phyloP scores from a whole-genome alignment of 2,329 filamentous ascomycete species.

The Teratosphaeria pseudoeucalypti region DNA sequence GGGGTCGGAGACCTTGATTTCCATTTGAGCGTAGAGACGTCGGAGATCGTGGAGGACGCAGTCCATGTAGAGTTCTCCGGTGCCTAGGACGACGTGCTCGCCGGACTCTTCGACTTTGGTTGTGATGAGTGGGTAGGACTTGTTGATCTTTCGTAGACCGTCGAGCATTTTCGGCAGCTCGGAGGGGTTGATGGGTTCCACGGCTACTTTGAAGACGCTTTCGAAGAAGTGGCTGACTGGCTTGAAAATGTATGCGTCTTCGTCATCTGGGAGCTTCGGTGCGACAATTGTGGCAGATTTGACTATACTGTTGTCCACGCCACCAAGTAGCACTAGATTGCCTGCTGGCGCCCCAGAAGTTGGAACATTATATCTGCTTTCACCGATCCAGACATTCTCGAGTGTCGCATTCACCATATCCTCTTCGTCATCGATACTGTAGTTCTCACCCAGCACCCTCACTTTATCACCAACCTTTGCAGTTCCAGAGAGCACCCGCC shows the following conservation, averaged over 20 bases:
- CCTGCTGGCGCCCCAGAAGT: conserved; percentile 88
- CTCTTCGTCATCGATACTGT: conserved; percentile 94
- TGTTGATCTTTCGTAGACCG: conserved; percentile 91
- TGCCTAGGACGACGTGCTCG: conserved; percentile 89
- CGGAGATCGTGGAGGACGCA: conserved; percentile 93
- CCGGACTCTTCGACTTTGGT: conserved; percentile 98
- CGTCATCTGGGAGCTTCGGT: conserved; percentile 67
- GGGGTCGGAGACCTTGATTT: conserved; percentile 96
- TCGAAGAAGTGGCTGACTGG: conserved; percentile 92
- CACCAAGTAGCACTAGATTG: conserved; percentile 83
- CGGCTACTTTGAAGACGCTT: conserved; percentile 93
- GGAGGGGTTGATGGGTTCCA: conserved; percentile 95
- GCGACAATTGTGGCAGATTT: conserved; percentile 90
- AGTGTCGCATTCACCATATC: conserved; percentile 88
- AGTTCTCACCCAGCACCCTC: conserved; percentile 85
- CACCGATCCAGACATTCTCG: conserved; percentile 76
- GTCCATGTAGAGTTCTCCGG: conserved; percentile 99
- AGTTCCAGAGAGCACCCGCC: conserved; percentile 85
- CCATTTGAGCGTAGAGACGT: conserved; percentile 94
- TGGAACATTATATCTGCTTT: conserved; percentile 86
- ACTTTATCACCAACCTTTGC: conserved; percentile 73
- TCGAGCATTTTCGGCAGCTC: conserved; percentile 98
- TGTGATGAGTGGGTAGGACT: conserved; percentile 88
- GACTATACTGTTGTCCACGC: conserved; percentile 95
- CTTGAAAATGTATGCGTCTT: conserved; percentile 91